These are phyloP conservation scores for Clonostachys byssicola DNA, from an alignment of 2,329 filamentous ascomycete genomes.

Conservation along the genomic window DNA sequence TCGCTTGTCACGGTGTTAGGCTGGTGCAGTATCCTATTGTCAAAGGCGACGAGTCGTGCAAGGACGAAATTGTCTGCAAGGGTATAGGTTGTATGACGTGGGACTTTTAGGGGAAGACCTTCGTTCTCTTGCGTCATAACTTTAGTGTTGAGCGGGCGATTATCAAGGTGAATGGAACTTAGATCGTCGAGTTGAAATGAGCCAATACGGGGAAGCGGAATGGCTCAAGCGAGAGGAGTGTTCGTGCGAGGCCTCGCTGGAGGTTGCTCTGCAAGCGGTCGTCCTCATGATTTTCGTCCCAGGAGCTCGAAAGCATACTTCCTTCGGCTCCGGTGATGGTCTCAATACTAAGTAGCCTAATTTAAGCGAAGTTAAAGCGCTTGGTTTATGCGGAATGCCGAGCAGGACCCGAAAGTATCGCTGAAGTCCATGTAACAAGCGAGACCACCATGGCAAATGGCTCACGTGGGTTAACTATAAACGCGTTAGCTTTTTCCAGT, in stretches of 20 bases:
- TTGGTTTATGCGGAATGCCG: conserved; percentile 1
- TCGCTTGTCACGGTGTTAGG: conserved; percentile 8
- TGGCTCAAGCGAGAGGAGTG: conserved; percentile 19
- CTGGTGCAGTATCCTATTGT: conserved; percentile 9
- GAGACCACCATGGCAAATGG: conserved; percentile 2
- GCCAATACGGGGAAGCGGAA: conserved; percentile 18
- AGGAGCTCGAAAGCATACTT: conserved; percentile 11
- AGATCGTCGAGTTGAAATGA: conserved; percentile 16
- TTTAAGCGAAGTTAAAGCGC: conserved; percentile 4
- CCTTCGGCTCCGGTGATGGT: conserved; percentile 6
- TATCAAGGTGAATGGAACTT: conserved; percentile 20
- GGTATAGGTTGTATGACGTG: conserved; percentile 6
- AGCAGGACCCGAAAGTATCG: not conserved
- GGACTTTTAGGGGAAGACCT: conserved; percentile 6
- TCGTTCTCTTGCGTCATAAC: conserved; percentile 8
- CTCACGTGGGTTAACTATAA: conserved; percentile 5
- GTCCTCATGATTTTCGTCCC: conserved; percentile 9
- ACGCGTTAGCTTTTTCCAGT: not conserved
- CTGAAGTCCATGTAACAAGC: conserved; percentile 3
- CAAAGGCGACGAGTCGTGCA: conserved; percentile 6
- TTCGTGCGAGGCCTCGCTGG: conserved; percentile 18
- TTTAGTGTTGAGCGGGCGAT: conserved; percentile 7
- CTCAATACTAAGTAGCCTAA: conserved; percentile 12
- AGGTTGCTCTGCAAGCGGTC: conserved; percentile 12
- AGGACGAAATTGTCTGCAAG: conserved; percentile 8